Conservation (phyloP, 345 rosid species). For the Rhodomyrtus tomentosa region DNA sequence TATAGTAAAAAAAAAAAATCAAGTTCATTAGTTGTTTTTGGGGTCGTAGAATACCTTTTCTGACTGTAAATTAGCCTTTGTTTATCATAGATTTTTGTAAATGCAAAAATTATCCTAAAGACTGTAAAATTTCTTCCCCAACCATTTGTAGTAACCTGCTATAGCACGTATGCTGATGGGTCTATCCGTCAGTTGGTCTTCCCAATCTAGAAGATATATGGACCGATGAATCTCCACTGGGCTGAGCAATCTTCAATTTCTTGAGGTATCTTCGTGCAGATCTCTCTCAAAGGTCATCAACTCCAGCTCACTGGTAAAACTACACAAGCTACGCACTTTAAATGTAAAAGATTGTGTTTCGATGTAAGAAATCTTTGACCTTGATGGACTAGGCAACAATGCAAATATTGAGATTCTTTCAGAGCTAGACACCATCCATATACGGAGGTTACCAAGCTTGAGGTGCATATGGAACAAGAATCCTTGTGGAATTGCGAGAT, state of each 20-base stretch:
- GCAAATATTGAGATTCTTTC: background rate
- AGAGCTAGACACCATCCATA: background rate
- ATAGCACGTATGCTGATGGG: background rate
- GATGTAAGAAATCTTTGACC: background rate
- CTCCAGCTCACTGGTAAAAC: fast-evolving
- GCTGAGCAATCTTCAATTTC: background rate
- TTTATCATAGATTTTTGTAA: too few species aligned
- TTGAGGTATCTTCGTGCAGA: fast-evolving
- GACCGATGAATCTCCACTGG: background rate
- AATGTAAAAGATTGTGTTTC: fast-evolving
- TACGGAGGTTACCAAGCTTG: background rate
- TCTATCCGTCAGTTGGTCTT: background rate
- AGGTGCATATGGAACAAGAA: background rate
- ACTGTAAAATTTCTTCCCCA: too few species aligned
- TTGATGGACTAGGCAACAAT: fast-evolving
- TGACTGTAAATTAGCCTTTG: too few species aligned
- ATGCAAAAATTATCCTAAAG: too few species aligned
- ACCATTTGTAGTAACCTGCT: too few species aligned
- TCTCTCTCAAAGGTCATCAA: background rate
- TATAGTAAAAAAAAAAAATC: too few species aligned
- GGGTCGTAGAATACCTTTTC: too few species aligned
- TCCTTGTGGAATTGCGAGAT: background rate
- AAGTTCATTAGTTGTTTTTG: too few species aligned
- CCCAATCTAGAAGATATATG: background rate
- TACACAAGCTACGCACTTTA: background rate